phyloP scores from a whole-genome alignment of 805 yeast genomes.

The Dipodascus geniculatus region DNA sequence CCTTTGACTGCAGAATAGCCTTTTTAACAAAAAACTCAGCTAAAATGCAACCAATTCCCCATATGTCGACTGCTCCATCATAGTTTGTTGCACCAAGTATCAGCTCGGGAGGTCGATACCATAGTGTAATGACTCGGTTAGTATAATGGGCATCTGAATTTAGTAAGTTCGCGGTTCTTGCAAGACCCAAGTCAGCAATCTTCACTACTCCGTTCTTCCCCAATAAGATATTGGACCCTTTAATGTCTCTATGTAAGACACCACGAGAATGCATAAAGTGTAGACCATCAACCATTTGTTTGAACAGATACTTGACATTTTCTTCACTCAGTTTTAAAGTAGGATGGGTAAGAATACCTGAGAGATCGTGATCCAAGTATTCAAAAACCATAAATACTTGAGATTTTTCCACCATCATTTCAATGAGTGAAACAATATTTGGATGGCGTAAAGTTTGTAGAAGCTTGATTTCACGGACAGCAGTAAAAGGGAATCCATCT shows the following conservation, averaged over 20 bases:
- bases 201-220: slow-evolving; percentile 66
- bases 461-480: slow-evolving; percentile 79
- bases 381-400: slow-evolving; percentile 84
- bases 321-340: slow-evolving; percentile 48
- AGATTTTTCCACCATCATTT: slow-evolving; percentile 74
- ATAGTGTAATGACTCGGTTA: slow-evolving; percentile 86
- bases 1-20: slow-evolving; percentile 79
- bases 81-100: slow-evolving; percentile 83
- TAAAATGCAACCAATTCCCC: slow-evolving; percentile 94
- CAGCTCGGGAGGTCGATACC: slow-evolving; percentile 97
- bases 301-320: slow-evolving; percentile 68
- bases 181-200: slow-evolving; percentile 93
- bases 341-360: slow-evolving; percentile 76
- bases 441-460: slow-evolving; percentile 73
- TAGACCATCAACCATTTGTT: slow-evolving; percentile 67
- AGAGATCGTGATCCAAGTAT: slow-evolving; percentile 85
- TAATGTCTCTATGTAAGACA: slow-evolving; percentile 78
- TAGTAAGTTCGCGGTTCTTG: slow-evolving; percentile 32
- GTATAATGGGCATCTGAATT: slow-evolving; percentile 64
- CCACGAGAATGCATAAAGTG: slow-evolving; percentile 59
- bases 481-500: slow-evolving; percentile 95
- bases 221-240: slow-evolving; percentile 83
- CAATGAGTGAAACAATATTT: slow-evolving; percentile 70
- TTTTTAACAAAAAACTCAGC: slow-evolving; percentile 64
- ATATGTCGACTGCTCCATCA: slow-evolving; percentile 83